Percentiles rank a stretch among this genome's conserved stretches.
phyloP scores from a whole-genome alignment of 2,329 filamentous ascomycete species.

The Metarhizium sp. region DNA sequence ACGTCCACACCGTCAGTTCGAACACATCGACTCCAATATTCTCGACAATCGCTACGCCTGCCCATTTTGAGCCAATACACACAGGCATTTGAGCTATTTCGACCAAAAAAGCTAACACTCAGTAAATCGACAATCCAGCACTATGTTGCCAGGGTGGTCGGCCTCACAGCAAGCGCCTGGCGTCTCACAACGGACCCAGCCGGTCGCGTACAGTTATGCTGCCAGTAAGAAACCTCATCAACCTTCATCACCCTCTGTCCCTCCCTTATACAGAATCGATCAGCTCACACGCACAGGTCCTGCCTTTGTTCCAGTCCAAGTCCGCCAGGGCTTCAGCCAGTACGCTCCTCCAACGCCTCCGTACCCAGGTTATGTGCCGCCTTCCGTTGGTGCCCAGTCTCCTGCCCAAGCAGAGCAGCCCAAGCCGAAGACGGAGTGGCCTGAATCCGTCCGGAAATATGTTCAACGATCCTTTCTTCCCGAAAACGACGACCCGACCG shows the following conservation, averaged over 20 bases:
- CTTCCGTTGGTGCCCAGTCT: slow-evolving; percentile 20
- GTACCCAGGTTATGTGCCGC: slow-evolving; percentile 21
- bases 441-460: slow-evolving; percentile 73
- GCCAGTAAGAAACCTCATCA: slow-evolving; percentile 22
- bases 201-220: slow-evolving; percentile 28
- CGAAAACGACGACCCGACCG: slow-evolving; percentile 54
- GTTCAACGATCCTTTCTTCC: slow-evolving; percentile 82
- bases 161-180: slow-evolving; percentile 29
- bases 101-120: slow-evolving; percentile 6
- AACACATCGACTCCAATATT: neutral
- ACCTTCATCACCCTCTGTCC: neutral
- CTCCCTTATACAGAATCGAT: neutral
- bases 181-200: slow-evolving; percentile 26
- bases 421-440: slow-evolving; percentile 66
- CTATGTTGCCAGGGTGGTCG: slow-evolving; percentile 29
- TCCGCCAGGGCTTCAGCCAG: slow-evolving; percentile 49
- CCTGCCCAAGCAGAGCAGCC: slow-evolving; percentile 19
- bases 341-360: slow-evolving; percentile 27
- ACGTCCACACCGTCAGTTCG: neutral
- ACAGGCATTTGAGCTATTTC: neutral
- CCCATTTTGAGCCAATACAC: neutral
- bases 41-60: neutral
- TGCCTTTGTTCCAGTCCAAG: slow-evolving; percentile 52
- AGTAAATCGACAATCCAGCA: slow-evolving; percentile 6
- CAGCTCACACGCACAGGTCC: slow-evolving; percentile 30